Conservation (phyloP, 441 rosid genomes). For the Gossypium aridum region DNA sequence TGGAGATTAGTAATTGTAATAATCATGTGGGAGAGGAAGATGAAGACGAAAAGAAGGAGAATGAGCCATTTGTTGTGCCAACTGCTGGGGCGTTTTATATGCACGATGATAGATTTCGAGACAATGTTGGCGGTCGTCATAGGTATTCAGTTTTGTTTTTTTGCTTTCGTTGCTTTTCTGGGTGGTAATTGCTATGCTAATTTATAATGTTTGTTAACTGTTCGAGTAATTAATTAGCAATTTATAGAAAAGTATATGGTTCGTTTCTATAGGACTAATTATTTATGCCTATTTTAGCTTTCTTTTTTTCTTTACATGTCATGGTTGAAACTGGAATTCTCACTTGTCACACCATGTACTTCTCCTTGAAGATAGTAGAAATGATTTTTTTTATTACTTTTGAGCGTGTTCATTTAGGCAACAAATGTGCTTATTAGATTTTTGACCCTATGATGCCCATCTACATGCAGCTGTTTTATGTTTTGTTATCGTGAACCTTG, state of each 20-base stretch:
- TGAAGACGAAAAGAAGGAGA: conserved; percentile 51
- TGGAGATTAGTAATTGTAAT: conserved; percentile 20
- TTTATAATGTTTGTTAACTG: background rate
- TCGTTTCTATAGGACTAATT: background rate
- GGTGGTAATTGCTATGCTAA: background rate
- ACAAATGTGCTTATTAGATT: background rate
- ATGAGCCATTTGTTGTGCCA: conserved; percentile 86
- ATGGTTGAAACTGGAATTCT: background rate
- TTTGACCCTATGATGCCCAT: background rate
- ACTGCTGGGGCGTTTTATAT: conserved; percentile 96
- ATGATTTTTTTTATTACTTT: background rate
- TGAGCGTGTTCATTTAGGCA: background rate
- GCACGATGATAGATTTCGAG: conserved; percentile 95
- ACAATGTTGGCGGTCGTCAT: conserved; percentile 47
- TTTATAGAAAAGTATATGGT: background rate
- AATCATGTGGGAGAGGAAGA: conserved; percentile 28
- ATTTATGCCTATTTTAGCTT: background rate
- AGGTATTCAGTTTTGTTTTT: conserved; percentile 14
- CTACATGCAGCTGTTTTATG: background rate
- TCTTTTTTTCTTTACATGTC: background rate
- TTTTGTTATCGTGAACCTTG: background rate
- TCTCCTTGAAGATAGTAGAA: background rate
- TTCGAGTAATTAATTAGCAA: background rate
- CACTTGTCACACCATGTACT: background rate
- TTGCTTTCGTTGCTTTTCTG: background rate